A percentile compares a stretch with the other conserved stretches of the same genome.
Evolutionary conservation across 2,329 filamentous ascomycete genomes (phyloP).

Genomic region (Cyphellophora attinorum): DNA sequence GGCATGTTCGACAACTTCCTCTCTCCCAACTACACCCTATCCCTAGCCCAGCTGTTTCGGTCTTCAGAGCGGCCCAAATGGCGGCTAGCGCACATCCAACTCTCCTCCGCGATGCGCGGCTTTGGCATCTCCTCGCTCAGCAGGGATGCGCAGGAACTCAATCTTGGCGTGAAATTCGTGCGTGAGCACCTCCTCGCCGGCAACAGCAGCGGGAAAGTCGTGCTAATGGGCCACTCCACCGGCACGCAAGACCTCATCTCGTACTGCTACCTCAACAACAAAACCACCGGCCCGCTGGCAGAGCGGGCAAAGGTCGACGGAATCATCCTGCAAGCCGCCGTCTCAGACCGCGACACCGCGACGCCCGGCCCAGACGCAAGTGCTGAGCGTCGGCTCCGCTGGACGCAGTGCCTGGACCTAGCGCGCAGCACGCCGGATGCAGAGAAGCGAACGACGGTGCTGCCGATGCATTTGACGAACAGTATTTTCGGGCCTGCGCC

Average conservation of each 20-base stretch:
- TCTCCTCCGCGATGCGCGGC: slow-evolving; percentile 43
- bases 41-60: slow-evolving; percentile 38
- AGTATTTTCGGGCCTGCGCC: slow-evolving; percentile 28
- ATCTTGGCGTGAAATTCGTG: slow-evolving; percentile 42
- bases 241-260: slow-evolving; percentile 61
- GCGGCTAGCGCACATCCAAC: slow-evolving; percentile 41
- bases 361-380: slow-evolving; percentile 29
- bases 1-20: slow-evolving; percentile 50
- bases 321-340: slow-evolving; percentile 69
- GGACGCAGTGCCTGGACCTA: slow-evolving; percentile 10
- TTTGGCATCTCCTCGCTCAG: slow-evolving; percentile 46
- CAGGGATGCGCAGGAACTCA: slow-evolving; percentile 46
- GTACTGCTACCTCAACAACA: slow-evolving; percentile 42
- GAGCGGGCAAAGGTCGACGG: slow-evolving; percentile 53
- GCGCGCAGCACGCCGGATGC: slow-evolving; percentile 6
- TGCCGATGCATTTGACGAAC: slow-evolving; percentile 17
- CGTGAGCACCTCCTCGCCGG: slow-evolving; percentile 14
- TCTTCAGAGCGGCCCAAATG: slow-evolving; percentile 29
- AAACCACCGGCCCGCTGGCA: slow-evolving; percentile 19
- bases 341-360: slow-evolving; percentile 65
- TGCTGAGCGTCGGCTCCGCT: slow-evolving; percentile 4
- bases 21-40: slow-evolving; percentile 43
- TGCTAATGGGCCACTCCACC: slow-evolving; percentile 61
- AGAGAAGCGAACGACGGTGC: slow-evolving; percentile 9
- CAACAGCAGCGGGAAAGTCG: slow-evolving; percentile 26